Evolutionary conservation across 208 protist genomes (phyloP), one percentile per base, ranked within the genome.

Genomic region (Porcisia deanei): DNA sequence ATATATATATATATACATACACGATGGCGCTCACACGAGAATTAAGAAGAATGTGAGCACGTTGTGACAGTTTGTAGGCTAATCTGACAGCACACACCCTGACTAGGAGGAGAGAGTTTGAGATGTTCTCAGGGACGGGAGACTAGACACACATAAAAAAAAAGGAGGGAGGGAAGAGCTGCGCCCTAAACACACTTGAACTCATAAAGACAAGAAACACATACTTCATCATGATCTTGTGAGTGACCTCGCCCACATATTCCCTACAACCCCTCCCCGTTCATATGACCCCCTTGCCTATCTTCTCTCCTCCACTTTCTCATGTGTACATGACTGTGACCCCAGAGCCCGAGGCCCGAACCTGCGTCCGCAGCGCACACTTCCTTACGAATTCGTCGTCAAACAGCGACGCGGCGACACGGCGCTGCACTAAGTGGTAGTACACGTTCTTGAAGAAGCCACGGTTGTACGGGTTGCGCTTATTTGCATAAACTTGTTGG

Each of bases 371-470:
- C 69, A 73, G 18, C 20, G 78, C 79, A 55, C 90, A 96, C 61
- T 73, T 55, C 75, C 82, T 85, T 60, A 96, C 85, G 77, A 96
- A 93, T 12, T 89, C 86, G 41, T 96, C 90, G 53, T 88, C 76
- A 68, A 96, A 94, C 8, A 96, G 57, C 1, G 83, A 80, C 20
- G 87, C 78, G 16, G 76, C 73, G 43, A 85, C 75, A 22, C 81
- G 75, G 67, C 79, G 79, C 69, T 83, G 64, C 49, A 82, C 34
- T 3, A 95, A 66, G 39, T 91, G 81, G 47, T 88, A 85, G 30
- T 69, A 81, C 18, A 92, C 16, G 77, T 97, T 97, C 3, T 73
- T 76, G 66, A 89, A 25, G 22, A 84, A 53, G 34, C 90, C 89
- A 34, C 84, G 85, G 58, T 81, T 61, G 73, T 89, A 97, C 1